A percentile compares a stretch with the other conserved stretches of the same genome.
These are phyloP conservation scores for Kondoa subrosea DNA, from an alignment of 768 basidiomycete species.

Conservation along the genomic window DNA sequence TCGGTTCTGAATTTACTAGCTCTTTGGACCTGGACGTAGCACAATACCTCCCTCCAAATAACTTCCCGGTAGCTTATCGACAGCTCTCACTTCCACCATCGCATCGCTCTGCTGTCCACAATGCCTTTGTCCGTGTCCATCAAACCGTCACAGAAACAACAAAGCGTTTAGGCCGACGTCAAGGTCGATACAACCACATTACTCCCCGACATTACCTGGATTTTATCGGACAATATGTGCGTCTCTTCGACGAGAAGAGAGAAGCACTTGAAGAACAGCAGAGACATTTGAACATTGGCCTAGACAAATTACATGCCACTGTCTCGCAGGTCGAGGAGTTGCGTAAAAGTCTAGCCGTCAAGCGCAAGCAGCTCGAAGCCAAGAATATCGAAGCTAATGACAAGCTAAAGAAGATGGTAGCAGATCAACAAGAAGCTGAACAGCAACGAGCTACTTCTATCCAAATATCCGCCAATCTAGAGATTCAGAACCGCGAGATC, in stretches of 20 bases:
- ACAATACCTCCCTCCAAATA: conserved; percentile 49
- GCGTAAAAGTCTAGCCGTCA: conserved; percentile 81
- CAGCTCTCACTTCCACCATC: conserved; percentile 67
- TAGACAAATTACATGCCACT: conserved; percentile 89
- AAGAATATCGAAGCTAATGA: conserved; percentile 93
- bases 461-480: conserved; percentile 81
- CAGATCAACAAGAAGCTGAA: conserved; percentile 96
- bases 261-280: conserved; percentile 97
- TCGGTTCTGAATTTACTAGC: conserved; percentile 89
- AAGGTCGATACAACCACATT: conserved; percentile 91
- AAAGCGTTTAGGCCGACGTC: conserved; percentile 66
- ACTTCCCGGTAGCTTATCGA: conserved; percentile 81
- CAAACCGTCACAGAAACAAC: conserved; percentile 77
- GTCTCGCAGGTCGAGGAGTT: conserved; percentile 94
- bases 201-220: conserved; percentile 96
- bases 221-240: conserved; percentile 95
- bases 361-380: conserved; percentile 75
- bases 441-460: conserved; percentile 95
- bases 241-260: conserved; percentile 84
- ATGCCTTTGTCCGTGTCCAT: conserved; percentile 83
- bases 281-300: conserved; percentile 89
- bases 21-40: conserved; percentile 79
- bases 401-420: conserved; percentile 92
- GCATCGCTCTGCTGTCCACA: conserved; percentile 79
- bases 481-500: conserved; percentile 76